Evolutionary conservation across 495 filamentous ascomycete species (phyloP), one percentile per base, ranked within the genome.

Genomic region (Hypoxylon lenormandii): DNA sequence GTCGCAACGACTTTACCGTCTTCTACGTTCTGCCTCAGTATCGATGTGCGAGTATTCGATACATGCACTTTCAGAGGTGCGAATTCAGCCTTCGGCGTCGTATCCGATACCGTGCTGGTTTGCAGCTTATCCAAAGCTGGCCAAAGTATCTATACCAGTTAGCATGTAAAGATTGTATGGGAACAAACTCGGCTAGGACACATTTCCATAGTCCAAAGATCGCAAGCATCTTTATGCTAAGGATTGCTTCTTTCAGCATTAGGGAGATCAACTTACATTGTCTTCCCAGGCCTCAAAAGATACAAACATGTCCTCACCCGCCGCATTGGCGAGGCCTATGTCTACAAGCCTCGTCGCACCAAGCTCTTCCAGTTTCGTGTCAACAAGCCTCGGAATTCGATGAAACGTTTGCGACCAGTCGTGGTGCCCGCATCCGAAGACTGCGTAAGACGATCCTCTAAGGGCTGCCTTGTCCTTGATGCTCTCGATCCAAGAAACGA

Each of bases 381-480:
- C 81, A 3, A 91, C 79, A 2, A 84, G 70, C 59, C 81, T 89
- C 1, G 90, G 90, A 15, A 93, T 81, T 30, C 81, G 80, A 51
- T 92, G 87, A 75, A 89, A 92, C 1, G 90, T 92, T 11, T 81
- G 66, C 0, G 80, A 75, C 90, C 90, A 92, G 56, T 92, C 84
- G 54, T 52, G 55, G 60, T 77, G 70, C 8, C 77, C 77, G 13
- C 80, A 83, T 2, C 87, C 89, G 74, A 89, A 91, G 6, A 89
- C 84, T 2, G 89, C 85, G 70, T 84, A 92, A 18, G 79, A 78
- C 5, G 83, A 79, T 26, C 81, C 85, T 38, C 78, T 64, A 38
- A 87, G 65, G 1, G 70, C 12, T 72, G 74, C 16, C 72, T 72
- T 5, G 57, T 80, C 66, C 84, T 81, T 8, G 61, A 50, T 61